Conservation (phyloP, 202 grass and related monocot species). For the Setaria italica region DNA sequence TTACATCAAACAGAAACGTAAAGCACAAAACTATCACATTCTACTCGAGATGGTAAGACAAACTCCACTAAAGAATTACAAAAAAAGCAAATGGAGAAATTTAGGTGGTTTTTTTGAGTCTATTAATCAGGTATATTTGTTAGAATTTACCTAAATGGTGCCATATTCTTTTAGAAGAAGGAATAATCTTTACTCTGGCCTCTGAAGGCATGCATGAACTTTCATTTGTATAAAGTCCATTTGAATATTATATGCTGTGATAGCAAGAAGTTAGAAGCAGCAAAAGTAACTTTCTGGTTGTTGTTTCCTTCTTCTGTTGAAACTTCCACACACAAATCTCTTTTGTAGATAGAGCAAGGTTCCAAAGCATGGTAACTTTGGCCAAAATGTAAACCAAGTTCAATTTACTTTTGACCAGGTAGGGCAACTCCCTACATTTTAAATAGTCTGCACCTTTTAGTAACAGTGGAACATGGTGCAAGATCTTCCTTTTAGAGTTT, state of each 20-base stretch:
- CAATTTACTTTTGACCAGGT: neutral
- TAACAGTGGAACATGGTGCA: too few species aligned
- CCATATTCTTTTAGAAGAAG: too few species aligned
- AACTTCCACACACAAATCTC: neutral
- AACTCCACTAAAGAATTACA: too few species aligned
- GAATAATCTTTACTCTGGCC: too few species aligned
- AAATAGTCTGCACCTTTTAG: neutral
- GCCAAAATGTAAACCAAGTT: constrained; percentile 1
- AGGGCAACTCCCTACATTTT: neutral
- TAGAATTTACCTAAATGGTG: neutral
- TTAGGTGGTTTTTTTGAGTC: neutral
- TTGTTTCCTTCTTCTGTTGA: neutral
- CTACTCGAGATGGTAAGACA: neutral
- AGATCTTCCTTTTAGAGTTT: neutral
- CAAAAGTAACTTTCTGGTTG: neutral
- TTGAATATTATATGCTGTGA: neutral
- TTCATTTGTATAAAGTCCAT: too few species aligned
- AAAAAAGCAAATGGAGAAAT: too few species aligned
- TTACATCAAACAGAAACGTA: neutral
- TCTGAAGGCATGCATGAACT: too few species aligned
- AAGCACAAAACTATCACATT: neutral
- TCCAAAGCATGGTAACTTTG: neutral
- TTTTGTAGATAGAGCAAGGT: too few species aligned
- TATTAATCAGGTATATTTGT: neutral
- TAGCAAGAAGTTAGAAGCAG: neutral